These are phyloP conservation scores for Proliferodiscus dingleyae DNA, from an alignment of 2,329 filamentous ascomycete species.

Conservation along the genomic window DNA sequence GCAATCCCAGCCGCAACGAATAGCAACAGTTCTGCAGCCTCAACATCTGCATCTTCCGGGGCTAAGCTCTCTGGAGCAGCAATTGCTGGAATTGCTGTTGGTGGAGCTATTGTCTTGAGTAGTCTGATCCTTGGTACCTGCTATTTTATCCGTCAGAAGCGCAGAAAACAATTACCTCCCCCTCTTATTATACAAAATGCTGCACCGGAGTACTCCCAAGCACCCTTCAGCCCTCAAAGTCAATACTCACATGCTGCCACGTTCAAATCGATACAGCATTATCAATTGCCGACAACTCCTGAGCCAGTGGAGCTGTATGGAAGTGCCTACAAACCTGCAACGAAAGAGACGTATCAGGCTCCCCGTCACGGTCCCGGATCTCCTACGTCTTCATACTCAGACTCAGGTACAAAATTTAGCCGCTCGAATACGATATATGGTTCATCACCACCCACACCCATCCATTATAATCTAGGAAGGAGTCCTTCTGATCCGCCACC, in stretches of 20 bases:
- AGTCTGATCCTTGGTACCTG: constrained; percentile 27
- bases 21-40: constrained; percentile 28
- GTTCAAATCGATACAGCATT: not conserved
- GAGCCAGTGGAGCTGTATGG: constrained; percentile 10
- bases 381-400: not conserved
- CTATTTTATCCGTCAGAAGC: constrained; percentile 30
- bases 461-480: not conserved
- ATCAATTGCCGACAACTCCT: constrained; percentile 6
- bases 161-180: not conserved
- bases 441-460: not conserved
- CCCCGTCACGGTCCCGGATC: not conserved
- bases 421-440: not conserved
- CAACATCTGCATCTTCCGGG: constrained; percentile 1
- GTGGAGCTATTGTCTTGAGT: constrained; percentile 31
- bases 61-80: constrained; percentile 33
- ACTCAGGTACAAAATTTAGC: not conserved
- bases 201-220: not conserved
- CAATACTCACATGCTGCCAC: not conserved
- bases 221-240: constrained; percentile 4
- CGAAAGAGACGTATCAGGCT: not conserved
- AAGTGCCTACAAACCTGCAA: constrained; percentile 1
- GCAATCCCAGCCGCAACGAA: constrained; percentile 3
- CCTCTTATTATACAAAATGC: not conserved
- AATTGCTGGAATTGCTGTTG: constrained; percentile 42
- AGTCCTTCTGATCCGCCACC: too few species aligned